Conservation (phyloP, 306 rosid species). For the Senna tora region DNA sequence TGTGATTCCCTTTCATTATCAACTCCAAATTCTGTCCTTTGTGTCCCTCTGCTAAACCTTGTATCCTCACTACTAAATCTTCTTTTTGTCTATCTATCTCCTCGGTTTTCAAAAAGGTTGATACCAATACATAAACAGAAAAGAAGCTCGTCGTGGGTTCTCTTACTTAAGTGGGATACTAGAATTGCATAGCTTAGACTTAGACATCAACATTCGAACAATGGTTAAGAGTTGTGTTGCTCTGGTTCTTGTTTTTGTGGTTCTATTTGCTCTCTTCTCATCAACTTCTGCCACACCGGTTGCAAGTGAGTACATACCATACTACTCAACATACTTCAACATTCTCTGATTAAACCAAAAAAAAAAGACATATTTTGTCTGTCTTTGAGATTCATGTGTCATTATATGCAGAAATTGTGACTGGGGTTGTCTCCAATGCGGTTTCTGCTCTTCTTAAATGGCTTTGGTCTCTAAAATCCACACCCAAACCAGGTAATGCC, state of each 20-base stretch:
- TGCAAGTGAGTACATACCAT: conserved; percentile 61
- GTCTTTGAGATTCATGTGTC: conserved; percentile 29
- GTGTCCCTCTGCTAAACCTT: conserved; percentile 42
- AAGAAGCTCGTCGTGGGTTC: conserved; percentile 46
- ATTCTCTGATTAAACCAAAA: conserved; percentile 24
- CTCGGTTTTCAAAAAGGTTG: conserved; percentile 41
- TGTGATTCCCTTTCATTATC: conserved; percentile 46
- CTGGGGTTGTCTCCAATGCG: conserved; percentile 82
- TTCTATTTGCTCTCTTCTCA: conserved; percentile 58
- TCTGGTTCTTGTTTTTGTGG: conserved; percentile 50
- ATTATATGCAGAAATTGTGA: conserved; percentile 64
- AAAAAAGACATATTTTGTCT: not conserved
- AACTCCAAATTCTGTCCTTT: conserved; percentile 39
- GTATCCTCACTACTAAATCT: conserved; percentile 36
- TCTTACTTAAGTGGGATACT: conserved; percentile 32
- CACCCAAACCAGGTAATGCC: conserved; percentile 64
- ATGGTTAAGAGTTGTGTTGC: conserved; percentile 56
- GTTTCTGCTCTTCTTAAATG: conserved; percentile 81
- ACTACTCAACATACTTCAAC: conserved; percentile 3
- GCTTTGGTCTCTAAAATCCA: conserved; percentile 85
- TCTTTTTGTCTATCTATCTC: conserved; percentile 49
- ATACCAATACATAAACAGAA: conserved; percentile 25
- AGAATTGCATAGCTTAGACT: conserved; percentile 38
- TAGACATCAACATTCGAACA: conserved; percentile 40
- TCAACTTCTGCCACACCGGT: conserved; percentile 83